Evolutionary conservation across 2,329 filamentous ascomycete genomes (phyloP).

Genomic region (Nemania diffusa): DNA sequence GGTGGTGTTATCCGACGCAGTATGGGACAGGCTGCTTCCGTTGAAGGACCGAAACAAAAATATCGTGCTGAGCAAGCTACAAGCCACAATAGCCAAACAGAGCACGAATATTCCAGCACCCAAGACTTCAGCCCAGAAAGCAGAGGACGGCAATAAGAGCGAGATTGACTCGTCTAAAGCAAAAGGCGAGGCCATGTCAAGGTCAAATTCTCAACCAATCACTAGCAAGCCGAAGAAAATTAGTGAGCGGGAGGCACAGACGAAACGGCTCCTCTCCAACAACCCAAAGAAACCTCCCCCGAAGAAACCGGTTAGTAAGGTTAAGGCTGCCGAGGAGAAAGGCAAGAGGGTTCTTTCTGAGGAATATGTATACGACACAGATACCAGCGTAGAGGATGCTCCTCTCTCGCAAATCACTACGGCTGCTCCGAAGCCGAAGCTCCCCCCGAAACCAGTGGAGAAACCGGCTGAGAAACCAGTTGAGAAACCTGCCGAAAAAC

Average conservation of each 20-base stretch:
- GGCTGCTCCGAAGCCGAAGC: constrained; percentile 48
- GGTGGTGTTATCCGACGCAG: constrained; percentile 63
- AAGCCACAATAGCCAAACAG: constrained; percentile 67
- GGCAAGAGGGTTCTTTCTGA: constrained; percentile 63
- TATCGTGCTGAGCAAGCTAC: constrained; percentile 69
- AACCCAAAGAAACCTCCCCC: constrained; percentile 53
- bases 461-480: constrained; percentile 37
- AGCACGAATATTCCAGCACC: constrained; percentile 59
- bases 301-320: constrained; percentile 59
- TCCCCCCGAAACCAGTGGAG: constrained; percentile 38
- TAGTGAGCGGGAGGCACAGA: constrained; percentile 63
- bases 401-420: constrained; percentile 53
- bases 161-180: constrained; percentile 51
- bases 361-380: constrained; percentile 66
- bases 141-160: constrained; percentile 60
- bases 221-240: constrained; percentile 67
- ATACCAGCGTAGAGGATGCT: constrained; percentile 64
- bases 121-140: constrained; percentile 62
- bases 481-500: constrained; percentile 36
- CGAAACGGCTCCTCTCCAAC: constrained; percentile 64
- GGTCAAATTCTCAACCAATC: constrained; percentile 63
- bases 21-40: constrained; percentile 71
- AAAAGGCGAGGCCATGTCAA: constrained; percentile 58
- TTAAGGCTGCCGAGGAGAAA: constrained; percentile 52
- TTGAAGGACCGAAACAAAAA: constrained; percentile 68